Evolutionary conservation across 495 filamentous ascomycete species (phyloP).

Genomic region (Neurospora tetrasperma): DNA sequence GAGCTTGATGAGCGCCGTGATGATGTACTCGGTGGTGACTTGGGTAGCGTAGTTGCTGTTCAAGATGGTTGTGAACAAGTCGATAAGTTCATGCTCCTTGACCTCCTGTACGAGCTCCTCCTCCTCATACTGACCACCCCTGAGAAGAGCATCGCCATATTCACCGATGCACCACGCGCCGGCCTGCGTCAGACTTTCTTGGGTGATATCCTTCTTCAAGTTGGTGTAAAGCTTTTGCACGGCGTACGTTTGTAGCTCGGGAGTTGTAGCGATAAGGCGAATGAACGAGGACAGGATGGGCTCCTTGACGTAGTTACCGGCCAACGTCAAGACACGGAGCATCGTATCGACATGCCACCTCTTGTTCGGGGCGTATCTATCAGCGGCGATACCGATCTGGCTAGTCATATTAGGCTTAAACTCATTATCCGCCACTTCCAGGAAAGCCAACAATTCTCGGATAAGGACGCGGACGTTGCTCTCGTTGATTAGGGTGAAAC

Average conservation of each 20-base stretch:
- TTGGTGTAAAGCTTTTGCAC: conserved; percentile 87
- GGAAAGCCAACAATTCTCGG: conserved; percentile 81
- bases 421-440: conserved; percentile 94
- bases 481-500: conserved; percentile 97
- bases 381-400: conserved; percentile 94
- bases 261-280: conserved; percentile 85
- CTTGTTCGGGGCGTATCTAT: conserved; percentile 91
- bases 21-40: conserved; percentile 85
- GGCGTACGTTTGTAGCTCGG: conserved; percentile 91
- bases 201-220: conserved; percentile 91
- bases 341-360: conserved; percentile 98
- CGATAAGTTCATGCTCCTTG: conserved; percentile 79
- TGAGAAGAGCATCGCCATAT: conserved; percentile 80
- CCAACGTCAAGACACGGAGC: conserved; percentile 85
- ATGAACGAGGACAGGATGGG: conserved; percentile 96
- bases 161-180: conserved; percentile 98
- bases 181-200: conserved; percentile 86
- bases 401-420: conserved; percentile 97
- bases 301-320: conserved; percentile 94
- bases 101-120: conserved; percentile 87
- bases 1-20: conserved; percentile 91
- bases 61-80: conserved; percentile 82
- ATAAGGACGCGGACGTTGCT: conserved; percentile 88
- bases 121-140: conserved; percentile 88
- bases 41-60: conserved; percentile 88